Percentiles rank a stretch among this genome's conserved stretches.
Conservation (phyloP, 148 eudicot genomes). For the Salicornia ramosissima region DNA sequence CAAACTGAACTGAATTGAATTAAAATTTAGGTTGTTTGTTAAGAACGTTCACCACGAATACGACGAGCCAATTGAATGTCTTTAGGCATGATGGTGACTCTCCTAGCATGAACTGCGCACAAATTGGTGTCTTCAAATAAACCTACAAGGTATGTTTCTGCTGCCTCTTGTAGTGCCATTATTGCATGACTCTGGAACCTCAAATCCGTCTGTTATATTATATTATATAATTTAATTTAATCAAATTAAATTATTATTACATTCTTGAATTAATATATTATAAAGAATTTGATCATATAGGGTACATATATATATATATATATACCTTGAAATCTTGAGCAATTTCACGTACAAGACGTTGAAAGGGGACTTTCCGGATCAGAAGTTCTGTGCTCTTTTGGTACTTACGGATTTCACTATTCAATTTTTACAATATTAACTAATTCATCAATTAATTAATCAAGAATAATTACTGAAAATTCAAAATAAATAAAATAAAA, state of each 20-base stretch:
- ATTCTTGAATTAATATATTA: too few species aligned
- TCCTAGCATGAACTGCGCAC: neutral
- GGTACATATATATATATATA: too few species aligned
- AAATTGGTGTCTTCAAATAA: neutral
- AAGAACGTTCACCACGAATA: conserved; percentile 1
- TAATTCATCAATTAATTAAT: too few species aligned
- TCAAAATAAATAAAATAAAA: too few species aligned
- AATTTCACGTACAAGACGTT: neutral
- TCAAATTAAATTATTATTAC: neutral
- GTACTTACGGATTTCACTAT: neutral
- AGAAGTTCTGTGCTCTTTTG: neutral
- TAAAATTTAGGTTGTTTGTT: too few species aligned
- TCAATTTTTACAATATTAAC: too few species aligned
- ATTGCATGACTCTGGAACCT: conserved; percentile 3
- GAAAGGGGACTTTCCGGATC: neutral
- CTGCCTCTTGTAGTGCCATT: neutral
- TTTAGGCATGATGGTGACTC: neutral
- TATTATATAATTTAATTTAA: neutral
- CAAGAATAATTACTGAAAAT: too few species aligned
- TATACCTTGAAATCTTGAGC: neutral
- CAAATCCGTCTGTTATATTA: neutral
- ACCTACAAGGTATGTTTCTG: neutral
- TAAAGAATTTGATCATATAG: too few species aligned
- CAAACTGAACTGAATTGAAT: too few species aligned
- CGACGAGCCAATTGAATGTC: neutral